Evolutionary conservation across 2,329 filamentous ascomycete species (phyloP).

Genomic region (Hymenoscyphus infarciens): DNA sequence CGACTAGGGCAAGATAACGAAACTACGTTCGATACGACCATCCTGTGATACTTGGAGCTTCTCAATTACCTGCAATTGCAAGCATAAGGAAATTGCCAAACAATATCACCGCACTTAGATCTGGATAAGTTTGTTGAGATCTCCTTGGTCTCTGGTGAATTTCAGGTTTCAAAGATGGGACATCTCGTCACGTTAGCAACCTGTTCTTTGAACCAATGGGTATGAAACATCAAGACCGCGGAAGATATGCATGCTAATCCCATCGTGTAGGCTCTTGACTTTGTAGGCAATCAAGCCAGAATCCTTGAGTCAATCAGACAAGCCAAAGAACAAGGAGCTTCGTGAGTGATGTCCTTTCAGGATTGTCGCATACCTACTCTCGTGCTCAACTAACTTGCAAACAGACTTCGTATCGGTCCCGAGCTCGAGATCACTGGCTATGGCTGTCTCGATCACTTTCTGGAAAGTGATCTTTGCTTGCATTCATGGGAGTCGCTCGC

Average conservation of each 20-base stretch:
- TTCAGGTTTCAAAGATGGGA: not conserved
- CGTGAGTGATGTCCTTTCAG: not conserved
- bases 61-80: not conserved
- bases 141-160: not conserved
- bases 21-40: no score
- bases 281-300: constrained; percentile 54
- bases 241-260: not conserved
- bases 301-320: constrained; percentile 55
- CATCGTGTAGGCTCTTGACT: constrained; percentile 41
- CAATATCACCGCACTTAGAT: not conserved
- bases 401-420: constrained; percentile 44
- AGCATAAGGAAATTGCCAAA: not conserved
- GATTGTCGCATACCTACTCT: no score
- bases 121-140: not conserved
- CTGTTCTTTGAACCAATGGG: constrained; percentile 21
- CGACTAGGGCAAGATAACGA: no score
- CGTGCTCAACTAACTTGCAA: not conserved
- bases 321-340: constrained; percentile 53
- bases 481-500: constrained; percentile 62
- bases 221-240: constrained; percentile 23
- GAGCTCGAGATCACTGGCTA: constrained; percentile 43
- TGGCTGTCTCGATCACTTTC: constrained; percentile 57
- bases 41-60: no score
- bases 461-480: constrained; percentile 47
- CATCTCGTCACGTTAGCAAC: constrained; percentile 10